Base-by-base conservation (phyloP, 352 stramenopile genomes). In the Globisporangium carolinianum region DNA sequence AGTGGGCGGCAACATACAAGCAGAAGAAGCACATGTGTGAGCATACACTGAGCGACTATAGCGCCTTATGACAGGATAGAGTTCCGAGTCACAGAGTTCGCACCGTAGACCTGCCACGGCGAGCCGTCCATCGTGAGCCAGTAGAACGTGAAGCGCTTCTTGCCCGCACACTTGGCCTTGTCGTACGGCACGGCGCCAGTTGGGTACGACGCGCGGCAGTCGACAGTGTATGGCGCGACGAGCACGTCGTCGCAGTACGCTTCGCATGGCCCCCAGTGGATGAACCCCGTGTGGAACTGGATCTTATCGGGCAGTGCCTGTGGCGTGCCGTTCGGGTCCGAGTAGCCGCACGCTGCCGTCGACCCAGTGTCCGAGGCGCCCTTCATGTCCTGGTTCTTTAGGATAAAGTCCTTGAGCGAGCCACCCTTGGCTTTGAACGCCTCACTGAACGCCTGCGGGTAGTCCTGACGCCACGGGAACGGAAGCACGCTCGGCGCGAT, bases 351-450 rank as follows among this genome's bases (percentile, higher is more conserved):
- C 15, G 24, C 43, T 10, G 54, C 12, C 12, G 45, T 24, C 45
- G 45, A 48, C 45, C 45, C 45, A 15, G 12, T 48, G 12, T 48
- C 45, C 14, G 45, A 24, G 2, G 45, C 45, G 45, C 45, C 54
- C 18, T 60, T 59, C 42, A 59, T 59, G 43, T 67, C 56, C 32
- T 74, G 66, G 10, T 79, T 79, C 53, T 62, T 63, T 9, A 66
- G 39, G 36, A 78, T 71, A 55, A 78, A 67, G 9, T 68, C 65
- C 47, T 56, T 68, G 5, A 81, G 51, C 51, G 51, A 56, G 9
- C 36, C 38, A 1, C 41, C 41, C 8, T 43, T 52, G 42, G 54
- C 38, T 37, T 59, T 59, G 54, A 59, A 47, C 32, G 54, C 54
- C 36, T 52, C 54, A n/a, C 39, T 41, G 54, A 59, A 50, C 18